These are phyloP conservation scores for Withania somnifera DNA, from an alignment of 305 asterid species.

Conservation along the genomic window DNA sequence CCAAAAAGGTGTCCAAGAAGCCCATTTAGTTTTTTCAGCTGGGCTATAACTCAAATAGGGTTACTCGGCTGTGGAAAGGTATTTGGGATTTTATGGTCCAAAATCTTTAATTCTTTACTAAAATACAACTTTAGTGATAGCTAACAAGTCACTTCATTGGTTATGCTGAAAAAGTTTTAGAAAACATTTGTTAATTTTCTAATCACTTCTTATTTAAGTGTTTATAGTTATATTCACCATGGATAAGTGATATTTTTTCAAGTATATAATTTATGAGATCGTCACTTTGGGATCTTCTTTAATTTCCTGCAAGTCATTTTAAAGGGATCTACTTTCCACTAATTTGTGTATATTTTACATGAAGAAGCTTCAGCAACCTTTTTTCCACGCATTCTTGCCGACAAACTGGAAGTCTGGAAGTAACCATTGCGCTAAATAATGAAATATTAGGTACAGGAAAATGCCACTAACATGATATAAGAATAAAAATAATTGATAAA, in stretches of 20 bases:
- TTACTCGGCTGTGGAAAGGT: neutral
- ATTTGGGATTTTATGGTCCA: neutral
- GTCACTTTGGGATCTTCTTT: neutral
- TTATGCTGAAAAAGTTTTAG: neutral
- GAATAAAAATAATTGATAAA: neutral
- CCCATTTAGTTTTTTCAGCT: neutral
- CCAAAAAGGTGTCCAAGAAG: too few species aligned
- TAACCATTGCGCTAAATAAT: too few species aligned
- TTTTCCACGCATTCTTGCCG: constrained; percentile 8
- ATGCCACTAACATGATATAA: constrained; percentile 17
- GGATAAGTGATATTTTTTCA: neutral
- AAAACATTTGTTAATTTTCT: neutral
- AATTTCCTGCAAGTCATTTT: constrained; percentile 8
- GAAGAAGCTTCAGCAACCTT: constrained; percentile 3
- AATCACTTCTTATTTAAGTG: neutral
- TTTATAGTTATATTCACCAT: neutral
- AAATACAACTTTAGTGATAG: too few species aligned
- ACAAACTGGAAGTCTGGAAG: too few species aligned
- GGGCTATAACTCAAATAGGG: neutral
- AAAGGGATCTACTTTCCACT: constrained; percentile 38
- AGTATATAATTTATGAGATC: neutral
- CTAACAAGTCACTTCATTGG: neutral
- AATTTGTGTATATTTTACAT: neutral
- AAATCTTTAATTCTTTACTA: neutral
- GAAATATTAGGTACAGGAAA: constrained; percentile 12